Base-by-base conservation (phyloP, 1,139 yeast species). In the Tardiomyces depauwii region DNA sequence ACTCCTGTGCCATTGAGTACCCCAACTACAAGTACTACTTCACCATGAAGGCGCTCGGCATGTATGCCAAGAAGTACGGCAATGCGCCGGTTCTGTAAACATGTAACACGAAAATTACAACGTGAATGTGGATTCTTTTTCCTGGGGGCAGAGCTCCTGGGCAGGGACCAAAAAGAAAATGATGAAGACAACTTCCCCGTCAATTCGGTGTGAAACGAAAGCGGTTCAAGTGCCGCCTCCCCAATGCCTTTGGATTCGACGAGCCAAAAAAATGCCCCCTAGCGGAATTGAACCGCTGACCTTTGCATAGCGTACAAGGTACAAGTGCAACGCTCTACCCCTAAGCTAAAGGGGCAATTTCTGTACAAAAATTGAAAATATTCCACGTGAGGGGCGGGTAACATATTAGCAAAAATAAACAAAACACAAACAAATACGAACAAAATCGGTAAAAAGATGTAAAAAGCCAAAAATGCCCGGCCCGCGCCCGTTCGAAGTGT, bases 211-310 rank as follows among this genome's bases (percentile, higher is more conserved):
- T n/a, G n/a, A n/a, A n/a, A n/a, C n/a, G n/a, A n/a, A n/a, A n/a
- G n/a, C n/a, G n/a, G n/a, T n/a, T n/a, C n/a, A n/a, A n/a, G n/a
- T n/a, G n/a, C n/a, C n/a, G n/a, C n/a, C n/a, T n/a, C n/a, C n/a
- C n/a, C n/a, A n/a, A n/a, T n/a, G n/a, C n/a, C n/a, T n/a, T n/a
- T n/a, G n/a, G n/a, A n/a, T n/a, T n/a, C n/a, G n/a, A n/a, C n/a
- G n/a, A n/a, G n/a, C n/a, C n/a, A 43, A 41, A 30, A 18, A 56
- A 54, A 58, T 80, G 87, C 87, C 87, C 71, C 82, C 77, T 81
- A 84, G 85, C 89, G 82, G 89, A 81, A 80, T 82, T 80, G 88
- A 82, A 82, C 88, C 82, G 80, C 84, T 83, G 89, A 82, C 85
- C 89, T 81, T 80, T 81, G 88, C 89, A 82, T 82, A 80, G 80